A percentile compares a stretch with the other conserved stretches of the same genome.
These are phyloP conservation scores for Naegleria fowleri DNA, from an alignment of 208 protist species.

Conservation along the genomic window DNA sequence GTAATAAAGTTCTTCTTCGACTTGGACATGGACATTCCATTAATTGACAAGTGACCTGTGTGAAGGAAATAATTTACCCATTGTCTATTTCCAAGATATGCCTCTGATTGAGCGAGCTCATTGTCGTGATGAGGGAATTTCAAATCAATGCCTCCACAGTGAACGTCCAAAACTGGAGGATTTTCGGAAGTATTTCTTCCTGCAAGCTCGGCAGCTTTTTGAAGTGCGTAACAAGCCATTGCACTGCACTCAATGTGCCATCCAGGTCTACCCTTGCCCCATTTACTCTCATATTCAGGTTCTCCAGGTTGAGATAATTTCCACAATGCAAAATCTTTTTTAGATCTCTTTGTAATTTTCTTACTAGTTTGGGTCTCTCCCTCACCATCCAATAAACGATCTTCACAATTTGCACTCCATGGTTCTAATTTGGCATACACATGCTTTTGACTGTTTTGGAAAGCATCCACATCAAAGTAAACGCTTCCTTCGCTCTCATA, in stretches of 20 bases:
- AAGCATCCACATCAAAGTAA: slow-evolving; percentile 89
- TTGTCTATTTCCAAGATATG: slow-evolving; percentile 68
- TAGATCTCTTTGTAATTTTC: slow-evolving; percentile 49
- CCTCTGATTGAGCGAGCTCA: slow-evolving; percentile 95
- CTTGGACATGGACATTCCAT: slow-evolving; percentile 98
- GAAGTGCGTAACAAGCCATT: slow-evolving; percentile 79
- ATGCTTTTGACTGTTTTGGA: slow-evolving; percentile 63
- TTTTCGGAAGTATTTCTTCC: slow-evolving; percentile 50
- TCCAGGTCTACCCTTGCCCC: slow-evolving; percentile 89
- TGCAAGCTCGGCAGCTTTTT: background rate
- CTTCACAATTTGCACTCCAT: slow-evolving; percentile 40
- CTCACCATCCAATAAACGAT: slow-evolving; percentile 76
- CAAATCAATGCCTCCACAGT: slow-evolving; percentile 94
- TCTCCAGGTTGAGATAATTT: slow-evolving; percentile 88
- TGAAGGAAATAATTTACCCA: slow-evolving; percentile 98
- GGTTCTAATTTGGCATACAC: slow-evolving; percentile 85
- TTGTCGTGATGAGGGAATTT: slow-evolving; percentile 99
- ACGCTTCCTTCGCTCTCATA: slow-evolving; percentile 83
- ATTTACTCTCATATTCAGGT: slow-evolving; percentile 84
- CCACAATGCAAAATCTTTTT: slow-evolving; percentile 96
- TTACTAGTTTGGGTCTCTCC: slow-evolving; percentile 46
- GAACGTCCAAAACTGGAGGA: slow-evolving; percentile 88
- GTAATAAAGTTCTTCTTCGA: slow-evolving; percentile 99
- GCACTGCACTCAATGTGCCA: slow-evolving; percentile 99
- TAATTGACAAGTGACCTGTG: slow-evolving; percentile 91